A percentile compares a stretch with the other conserved stretches of the same genome.
phyloP scores from a whole-genome alignment of 106 monocot genomes.

The Hemerocallis citrina region DNA sequence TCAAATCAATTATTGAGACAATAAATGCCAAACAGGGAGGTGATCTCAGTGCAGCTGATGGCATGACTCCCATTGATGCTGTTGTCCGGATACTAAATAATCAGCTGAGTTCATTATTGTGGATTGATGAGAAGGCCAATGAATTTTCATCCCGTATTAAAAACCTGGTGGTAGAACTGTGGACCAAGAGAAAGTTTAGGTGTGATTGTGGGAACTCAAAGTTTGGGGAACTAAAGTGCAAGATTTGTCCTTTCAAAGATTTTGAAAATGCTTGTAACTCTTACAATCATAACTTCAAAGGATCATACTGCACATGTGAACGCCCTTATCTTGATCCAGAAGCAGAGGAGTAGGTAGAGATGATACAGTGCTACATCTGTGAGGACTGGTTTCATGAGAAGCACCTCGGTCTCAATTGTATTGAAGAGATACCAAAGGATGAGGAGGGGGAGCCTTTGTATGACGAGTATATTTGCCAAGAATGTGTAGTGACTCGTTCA shows the following conservation, averaged over 20 bases:
- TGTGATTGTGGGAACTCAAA: constrained; percentile 99
- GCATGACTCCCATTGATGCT: constrained; percentile 78
- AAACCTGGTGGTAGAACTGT: constrained; percentile 96
- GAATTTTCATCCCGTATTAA: no score
- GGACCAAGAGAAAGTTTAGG: constrained; percentile 93
- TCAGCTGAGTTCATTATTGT: constrained; percentile 88
- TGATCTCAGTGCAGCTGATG: constrained; percentile 46
- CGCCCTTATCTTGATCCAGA: constrained; percentile 94
- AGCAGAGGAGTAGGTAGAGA: constrained; percentile 70
- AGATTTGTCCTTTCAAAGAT: constrained; percentile 64
- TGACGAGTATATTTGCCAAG: constrained; percentile 87
- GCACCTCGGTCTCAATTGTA: constrained; percentile 73
- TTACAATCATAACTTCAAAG: constrained; percentile 94
- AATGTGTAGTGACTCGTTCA: constrained; percentile 53
- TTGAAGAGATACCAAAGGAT: constrained; percentile 77
- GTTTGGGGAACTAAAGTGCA: constrained; percentile 65
- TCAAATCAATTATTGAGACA: constrained; percentile 78
- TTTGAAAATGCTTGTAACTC: constrained; percentile 56
- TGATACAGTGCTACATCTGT: constrained; percentile 97
- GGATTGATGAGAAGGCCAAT: constrained; percentile 96
- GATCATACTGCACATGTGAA: constrained; percentile 77
- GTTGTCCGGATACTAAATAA: constrained; percentile 89
- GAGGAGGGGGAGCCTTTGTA: constrained; percentile 88
- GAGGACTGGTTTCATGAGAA: constrained; percentile 98
- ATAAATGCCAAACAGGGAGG: constrained; percentile 90